Conservation (phyloP, 2,329 filamentous ascomycete species). For the Microcera coccophila region DNA sequence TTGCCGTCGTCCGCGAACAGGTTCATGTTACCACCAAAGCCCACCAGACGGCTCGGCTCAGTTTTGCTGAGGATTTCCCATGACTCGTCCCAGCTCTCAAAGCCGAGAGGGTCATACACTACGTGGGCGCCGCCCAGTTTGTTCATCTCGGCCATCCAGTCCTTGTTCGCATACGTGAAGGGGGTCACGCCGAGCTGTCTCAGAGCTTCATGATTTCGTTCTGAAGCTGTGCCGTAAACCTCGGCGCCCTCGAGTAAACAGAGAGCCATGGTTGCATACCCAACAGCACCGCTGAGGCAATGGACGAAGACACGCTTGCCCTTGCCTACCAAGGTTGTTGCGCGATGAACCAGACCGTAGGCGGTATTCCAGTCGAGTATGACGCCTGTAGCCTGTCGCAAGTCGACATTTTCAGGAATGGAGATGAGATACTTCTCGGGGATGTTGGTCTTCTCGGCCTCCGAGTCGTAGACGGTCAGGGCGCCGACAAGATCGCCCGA, state of each 20-base stretch:
- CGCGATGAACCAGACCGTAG: constrained; percentile 35
- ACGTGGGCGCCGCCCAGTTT: constrained; percentile 43
- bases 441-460: constrained; percentile 44
- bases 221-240: constrained; percentile 47
- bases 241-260: constrained; percentile 42
- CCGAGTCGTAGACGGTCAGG: constrained; percentile 39
- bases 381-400: constrained; percentile 39
- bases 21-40: constrained; percentile 36
- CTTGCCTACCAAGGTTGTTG: constrained; percentile 34
- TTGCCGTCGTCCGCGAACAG: constrained; percentile 28
- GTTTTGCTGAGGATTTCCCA: constrained; percentile 38
- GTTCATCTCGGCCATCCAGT: constrained; percentile 46
- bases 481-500: constrained; percentile 34
- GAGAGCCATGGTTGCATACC: constrained; percentile 40
- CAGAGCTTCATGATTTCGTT: constrained; percentile 42
- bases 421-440: constrained; percentile 43
- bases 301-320: constrained; percentile 49
- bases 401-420: constrained; percentile 39
- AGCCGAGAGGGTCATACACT: constrained; percentile 48
- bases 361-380: constrained; percentile 45
- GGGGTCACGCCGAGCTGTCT: constrained; percentile 37
- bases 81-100: constrained; percentile 48
- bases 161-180: constrained; percentile 47
- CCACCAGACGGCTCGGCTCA: constrained; percentile 38
- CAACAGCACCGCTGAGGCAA: constrained; percentile 48